Percentiles rank a stretch among this genome's conserved stretches.
phyloP scores from a whole-genome alignment of 805 yeast genomes.

The Candida berthetii region DNA sequence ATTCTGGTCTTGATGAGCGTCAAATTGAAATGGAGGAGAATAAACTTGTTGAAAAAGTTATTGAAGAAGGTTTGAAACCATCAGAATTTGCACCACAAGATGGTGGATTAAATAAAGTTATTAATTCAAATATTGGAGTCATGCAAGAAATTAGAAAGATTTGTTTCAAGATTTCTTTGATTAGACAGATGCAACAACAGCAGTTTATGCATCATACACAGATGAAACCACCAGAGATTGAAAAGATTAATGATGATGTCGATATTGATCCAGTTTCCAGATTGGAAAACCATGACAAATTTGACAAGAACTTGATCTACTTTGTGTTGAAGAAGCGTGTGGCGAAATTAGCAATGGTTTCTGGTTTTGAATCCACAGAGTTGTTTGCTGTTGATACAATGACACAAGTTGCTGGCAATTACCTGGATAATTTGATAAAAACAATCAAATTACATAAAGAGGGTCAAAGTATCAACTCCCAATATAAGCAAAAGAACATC shows the following conservation, averaged over 20 bases:
- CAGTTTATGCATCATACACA: constrained; percentile 71
- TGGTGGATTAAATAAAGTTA: constrained; percentile 54
- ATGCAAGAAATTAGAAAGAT: constrained; percentile 86
- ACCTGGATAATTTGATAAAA: constrained; percentile 65
- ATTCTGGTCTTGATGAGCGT: constrained; percentile 45
- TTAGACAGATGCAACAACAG: constrained; percentile 86
- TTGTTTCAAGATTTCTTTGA: constrained; percentile 82
- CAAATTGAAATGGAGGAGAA: constrained; percentile 39
- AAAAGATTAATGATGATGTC: constrained; percentile 45
- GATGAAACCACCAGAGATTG: constrained; percentile 62
- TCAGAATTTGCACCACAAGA: constrained; percentile 35
- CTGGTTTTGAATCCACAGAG: constrained; percentile 85
- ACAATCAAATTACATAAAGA: constrained; percentile 70
- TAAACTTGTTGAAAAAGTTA: constrained; percentile 31
- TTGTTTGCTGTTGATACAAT: constrained; percentile 71
- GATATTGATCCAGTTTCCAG: constrained; percentile 85
- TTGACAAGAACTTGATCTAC: constrained; percentile 54
- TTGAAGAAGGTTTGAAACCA: constrained; percentile 27
- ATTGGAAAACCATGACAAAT: constrained; percentile 60
- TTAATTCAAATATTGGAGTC: constrained; percentile 61
- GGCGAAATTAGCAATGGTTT: constrained; percentile 80
- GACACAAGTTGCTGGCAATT: constrained; percentile 79
- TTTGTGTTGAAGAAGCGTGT: constrained; percentile 63
- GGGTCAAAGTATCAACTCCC: constrained; percentile 34
- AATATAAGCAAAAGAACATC: constrained; percentile 34